Evolutionary conservation across 1,284 basidiomycete genomes (phyloP).

Genomic region (Fomitiporia mediterranea): DNA sequence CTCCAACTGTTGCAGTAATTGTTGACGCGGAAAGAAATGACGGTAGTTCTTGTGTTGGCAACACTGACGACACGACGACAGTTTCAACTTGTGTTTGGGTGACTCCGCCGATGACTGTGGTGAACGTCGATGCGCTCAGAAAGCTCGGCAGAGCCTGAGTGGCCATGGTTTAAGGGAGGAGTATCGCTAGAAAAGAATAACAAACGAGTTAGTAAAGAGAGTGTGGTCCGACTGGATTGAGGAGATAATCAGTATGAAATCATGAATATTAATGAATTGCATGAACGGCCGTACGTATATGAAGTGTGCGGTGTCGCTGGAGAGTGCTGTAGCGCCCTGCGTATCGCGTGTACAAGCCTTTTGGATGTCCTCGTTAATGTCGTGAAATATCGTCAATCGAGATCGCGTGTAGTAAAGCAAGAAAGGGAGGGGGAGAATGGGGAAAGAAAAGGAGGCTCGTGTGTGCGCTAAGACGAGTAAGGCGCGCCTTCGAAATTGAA

Average conservation of each 20-base stretch:
- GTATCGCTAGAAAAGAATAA: conserved; percentile 6
- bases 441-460: not conserved
- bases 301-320: conserved; percentile 15
- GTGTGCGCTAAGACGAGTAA: not conserved
- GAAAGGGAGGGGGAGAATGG: not conserved
- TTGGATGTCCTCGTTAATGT: conserved; percentile 11
- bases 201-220: conserved; percentile 19
- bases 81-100: conserved; percentile 13
- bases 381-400: conserved; percentile 12
- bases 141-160: conserved; percentile 18
- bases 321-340: conserved; percentile 2
- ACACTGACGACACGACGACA: conserved; percentile 13
- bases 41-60: conserved; percentile 20
- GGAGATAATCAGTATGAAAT: conserved; percentile 2
- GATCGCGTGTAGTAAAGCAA: not conserved
- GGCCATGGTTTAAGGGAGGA: conserved; percentile 7
- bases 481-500: conserved; percentile 9
- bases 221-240: conserved; percentile 7
- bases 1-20: conserved; percentile 14
- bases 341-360: not conserved
- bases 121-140: conserved; percentile 17
- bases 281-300: conserved; percentile 7
- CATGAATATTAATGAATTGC: not conserved
- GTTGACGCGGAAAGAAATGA: conserved; percentile 18
- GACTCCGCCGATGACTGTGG: conserved; percentile 9